Conservation (phyloP, 352 stramenopile species). For the Phytophthora foliorum region DNA sequence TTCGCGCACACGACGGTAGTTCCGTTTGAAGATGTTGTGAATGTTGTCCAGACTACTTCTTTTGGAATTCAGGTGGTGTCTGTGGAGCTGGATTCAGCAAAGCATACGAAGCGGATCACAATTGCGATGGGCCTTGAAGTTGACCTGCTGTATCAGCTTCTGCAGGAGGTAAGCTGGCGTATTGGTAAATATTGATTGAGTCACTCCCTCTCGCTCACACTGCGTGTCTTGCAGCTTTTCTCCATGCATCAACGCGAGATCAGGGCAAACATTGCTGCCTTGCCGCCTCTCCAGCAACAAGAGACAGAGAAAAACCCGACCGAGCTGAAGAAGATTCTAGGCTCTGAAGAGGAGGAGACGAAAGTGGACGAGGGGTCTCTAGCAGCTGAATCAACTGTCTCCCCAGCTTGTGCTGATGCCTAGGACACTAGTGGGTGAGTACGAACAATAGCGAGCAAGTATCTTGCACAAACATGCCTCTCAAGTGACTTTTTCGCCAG, state of each 20-base stretch:
- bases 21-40: slow-evolving; percentile 65
- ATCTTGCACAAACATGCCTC: slow-evolving; percentile 16
- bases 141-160: slow-evolving; percentile 76
- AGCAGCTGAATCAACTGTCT: slow-evolving; percentile 3
- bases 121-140: slow-evolving; percentile 84
- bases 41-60: slow-evolving; percentile 63
- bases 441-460: not conserved
- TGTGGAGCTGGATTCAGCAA: slow-evolving; percentile 51
- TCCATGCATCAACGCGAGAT: slow-evolving; percentile 62
- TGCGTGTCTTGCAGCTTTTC: slow-evolving; percentile 44
- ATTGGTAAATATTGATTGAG: not conserved
- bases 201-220: not conserved
- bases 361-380: slow-evolving; percentile 49
- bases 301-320: slow-evolving; percentile 50
- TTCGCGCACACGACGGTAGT: slow-evolving; percentile 76
- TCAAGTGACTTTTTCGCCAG: slow-evolving; percentile 3
- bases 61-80: slow-evolving; percentile 76
- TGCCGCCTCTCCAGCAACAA: slow-evolving; percentile 45
- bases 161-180: slow-evolving; percentile 55
- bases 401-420: slow-evolving; percentile 5
- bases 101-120: slow-evolving; percentile 65
- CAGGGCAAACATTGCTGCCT: slow-evolving; percentile 8
- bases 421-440: slow-evolving; percentile 7
- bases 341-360: slow-evolving; percentile 66
- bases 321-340: slow-evolving; percentile 67